Conservation (phyloP, 2,329 filamentous ascomycete genomes). For the Cladorrhinum sp. region DNA sequence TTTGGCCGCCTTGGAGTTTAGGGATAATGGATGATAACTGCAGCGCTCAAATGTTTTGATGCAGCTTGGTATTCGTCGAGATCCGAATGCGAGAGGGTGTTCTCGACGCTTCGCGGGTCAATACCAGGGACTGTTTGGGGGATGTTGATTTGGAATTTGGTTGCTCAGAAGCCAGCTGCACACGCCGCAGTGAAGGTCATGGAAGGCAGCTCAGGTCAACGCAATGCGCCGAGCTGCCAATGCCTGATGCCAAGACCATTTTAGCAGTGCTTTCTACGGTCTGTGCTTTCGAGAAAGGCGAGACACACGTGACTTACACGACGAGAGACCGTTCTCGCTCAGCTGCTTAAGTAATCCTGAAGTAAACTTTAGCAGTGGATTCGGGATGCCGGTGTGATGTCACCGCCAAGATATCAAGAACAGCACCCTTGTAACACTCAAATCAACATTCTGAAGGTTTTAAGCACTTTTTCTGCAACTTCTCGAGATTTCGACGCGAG, state of each 20-base stretch:
- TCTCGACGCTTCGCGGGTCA: neutral
- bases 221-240: constrained; percentile 23
- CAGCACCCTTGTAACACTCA: neutral
- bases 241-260: constrained; percentile 6
- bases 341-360: neutral
- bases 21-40: neutral
- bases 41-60: neutral
- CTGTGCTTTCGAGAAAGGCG: neutral
- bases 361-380: neutral
- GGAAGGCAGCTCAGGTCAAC: constrained; percentile 29
- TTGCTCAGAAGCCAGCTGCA: neutral
- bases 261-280: neutral
- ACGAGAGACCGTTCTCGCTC: neutral
- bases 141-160: neutral
- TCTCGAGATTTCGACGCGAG: too few species aligned
- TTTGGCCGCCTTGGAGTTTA: neutral
- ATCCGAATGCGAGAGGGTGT: neutral
- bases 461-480: too few species aligned
- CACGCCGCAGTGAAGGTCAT: neutral
- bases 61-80: neutral
- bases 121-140: neutral
- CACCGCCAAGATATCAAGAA: constrained; percentile 4
- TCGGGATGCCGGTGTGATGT: constrained; percentile 1
- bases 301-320: constrained; percentile 13
- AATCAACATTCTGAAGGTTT: too few species aligned